Evolutionary conservation across 495 filamentous ascomycete species (phyloP), one percentile per base, ranked within the genome.

Genomic region (Bryoglossum gracile): DNA sequence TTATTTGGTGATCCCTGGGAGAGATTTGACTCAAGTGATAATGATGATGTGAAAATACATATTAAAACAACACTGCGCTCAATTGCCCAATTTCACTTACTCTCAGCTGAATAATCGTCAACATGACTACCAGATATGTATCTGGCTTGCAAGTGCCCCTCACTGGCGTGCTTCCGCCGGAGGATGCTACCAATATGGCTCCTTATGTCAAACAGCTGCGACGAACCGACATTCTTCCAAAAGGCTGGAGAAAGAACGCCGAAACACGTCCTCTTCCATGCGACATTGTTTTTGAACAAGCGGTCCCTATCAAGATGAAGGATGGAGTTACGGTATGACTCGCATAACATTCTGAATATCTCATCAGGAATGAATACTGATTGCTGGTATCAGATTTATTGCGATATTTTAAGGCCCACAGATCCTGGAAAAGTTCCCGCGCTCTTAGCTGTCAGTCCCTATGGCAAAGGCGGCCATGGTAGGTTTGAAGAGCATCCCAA

Each of bases 361-460:
- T n/a, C n/a, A n/a, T n/a, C n/a, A n/a, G n/a, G n/a, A n/a, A n/a
- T 30, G 26, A 30, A 5, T 13, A 30, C 26, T 30, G 13, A 30
- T 13, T 6, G 26, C 26, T 30, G 26, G 5, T 13, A 30, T 13
- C 26, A 30, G 26, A 30, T 30, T 13, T 30, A 30, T 13, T 30
- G 26, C 13, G 43, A 46, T 14, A 36, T 35, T 17, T 22, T 46
- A 14, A 25, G 43, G 3, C 43, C 43, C 5, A 28, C 14, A 2
- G n/a, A 23, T 16, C 10, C 28, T 4, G 46, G 40, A 19, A 49
- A 35, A 8, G 56, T 70, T 3, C 68, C 68, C 0, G 68, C 65
- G 0, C 54, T 72, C 13, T 46, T 70, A 10, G 36, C 53, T 36
- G 67, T 62, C 63, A 65, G 59, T 8, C 59, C 62, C 28, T 71